Evolutionary conservation across 176 grass and related monocot genomes (phyloP), one percentile per base, ranked within the genome.

Genomic region (Oryza meridionalis): DNA sequence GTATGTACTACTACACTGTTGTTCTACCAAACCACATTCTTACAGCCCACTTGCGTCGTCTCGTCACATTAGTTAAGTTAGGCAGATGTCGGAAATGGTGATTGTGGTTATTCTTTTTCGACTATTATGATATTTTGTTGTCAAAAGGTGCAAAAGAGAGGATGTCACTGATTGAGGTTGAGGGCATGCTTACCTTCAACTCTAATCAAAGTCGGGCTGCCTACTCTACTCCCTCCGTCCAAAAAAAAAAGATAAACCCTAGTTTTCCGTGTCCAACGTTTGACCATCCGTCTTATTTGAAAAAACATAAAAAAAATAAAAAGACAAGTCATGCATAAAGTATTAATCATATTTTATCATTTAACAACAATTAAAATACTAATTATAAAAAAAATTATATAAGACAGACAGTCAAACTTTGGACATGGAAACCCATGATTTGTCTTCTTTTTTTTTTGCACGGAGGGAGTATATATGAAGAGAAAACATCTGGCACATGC

Each of bases 161-260:
- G 72, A 21, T 58, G 53, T 0, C 24, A 42, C 33, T 15, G 22
- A 68, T 38, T 67, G 68, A 44, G 32, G 84, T 9, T 43, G 62
- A 81, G 33, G 24, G 64, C 33, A 76, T 87, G 64, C 37, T 77
- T 87, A 47, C 65, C 79, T 82, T 82, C 78, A 14, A 77, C 72
- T 87, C 37, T 47, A 82, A 87, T 71, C 79, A 70, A 87, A 77
- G 72, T 62, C 19, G 17, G 3, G 4, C 0, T 61, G 67, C 50
- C 66, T 29, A 71, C 58, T 43, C 59, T 15, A 10, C 3, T 31
- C 29, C 2, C 2, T 31, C 29, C 29, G 29, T 31, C 29, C 29
- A 0, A 31, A 29, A 29, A 31, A 31, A 31, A 31, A 31, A 31
- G 29, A 31, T 2, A 31, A 31, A 31, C 29, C 29, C 29, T 31